Evolutionary conservation across 73 alveolate genomes (phyloP), one percentile per base, ranked within the genome.

Genomic region (Paramecium octaurelia): DNA sequence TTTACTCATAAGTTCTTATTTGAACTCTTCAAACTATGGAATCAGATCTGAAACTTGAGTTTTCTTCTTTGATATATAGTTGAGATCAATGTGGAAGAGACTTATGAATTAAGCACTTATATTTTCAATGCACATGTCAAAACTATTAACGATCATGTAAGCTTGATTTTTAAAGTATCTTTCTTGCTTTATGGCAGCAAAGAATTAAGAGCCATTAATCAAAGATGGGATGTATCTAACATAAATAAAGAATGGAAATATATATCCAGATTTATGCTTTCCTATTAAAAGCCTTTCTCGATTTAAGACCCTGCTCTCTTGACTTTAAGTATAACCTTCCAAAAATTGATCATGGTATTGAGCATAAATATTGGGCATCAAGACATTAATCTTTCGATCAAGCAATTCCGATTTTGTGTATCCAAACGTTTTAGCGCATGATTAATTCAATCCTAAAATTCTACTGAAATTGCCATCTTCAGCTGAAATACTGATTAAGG

Each of bases 321-420:
- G 40, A 34, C 50, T 87, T 68, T 73, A 73, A 8, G 71, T 24
- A 60, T 87, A 87, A 6, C 75, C 44, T 64, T 87, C 93, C n/a
- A 87, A 60, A 38, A 87, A 87, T 60, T 60, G 27, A 87, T 87
- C 93, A 64, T 87, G 93, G 42, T 40, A 60, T 38, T 77, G 29
- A 40, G 88, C 93, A 87, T 87, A 87, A 54, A 87, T 21, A 64
- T 87, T 64, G n/a, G 93, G 93, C 93, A 87, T 87, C 11, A 87
- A 40, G 42, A 77, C 88, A 23, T 77, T 87, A 18, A 87, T 73
- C 43, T 87, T 87, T 87, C 93, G 64, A 64, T 87, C 88, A 31
- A 87, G 20, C 20, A 59, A 68, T 10, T 64, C 93, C 11, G 88
- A 38, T 42, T 87, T 87, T 4, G 80, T 48, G 21, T 87, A 87